phyloP scores from a whole-genome alignment of 148 eudicot species.

The Rhododendron kiyosumense region DNA sequence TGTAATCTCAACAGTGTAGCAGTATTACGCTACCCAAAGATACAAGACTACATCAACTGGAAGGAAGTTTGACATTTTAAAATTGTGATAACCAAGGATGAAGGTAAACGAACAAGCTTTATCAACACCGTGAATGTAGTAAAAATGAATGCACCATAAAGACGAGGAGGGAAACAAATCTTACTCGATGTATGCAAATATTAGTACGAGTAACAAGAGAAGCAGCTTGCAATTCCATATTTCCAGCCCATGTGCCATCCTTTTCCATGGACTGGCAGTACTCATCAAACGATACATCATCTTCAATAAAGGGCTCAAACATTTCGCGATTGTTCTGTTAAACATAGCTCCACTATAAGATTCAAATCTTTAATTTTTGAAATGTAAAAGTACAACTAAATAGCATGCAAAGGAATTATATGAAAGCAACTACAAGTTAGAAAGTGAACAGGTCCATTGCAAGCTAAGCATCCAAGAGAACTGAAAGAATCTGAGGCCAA shows the following conservation, averaged over 20 bases:
- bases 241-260: constrained; percentile 98
- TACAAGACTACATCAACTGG: neutral
- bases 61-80: neutral
- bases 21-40: neutral
- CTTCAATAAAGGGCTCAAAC: constrained; percentile 97
- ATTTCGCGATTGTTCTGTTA: constrained; percentile 63
- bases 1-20: neutral
- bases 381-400: neutral
- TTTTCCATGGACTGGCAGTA: constrained; percentile 80
- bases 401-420: neutral
- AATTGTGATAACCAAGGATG: neutral
- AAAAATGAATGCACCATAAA: neutral
- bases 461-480: neutral
- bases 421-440: neutral
- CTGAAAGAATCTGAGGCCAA: neutral
- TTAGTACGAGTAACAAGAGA: constrained; percentile 74
- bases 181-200: constrained; percentile 89
- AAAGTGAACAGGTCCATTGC: neutral
- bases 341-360: constrained; percentile 10
- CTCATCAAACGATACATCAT: constrained; percentile 83
- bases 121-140: neutral
- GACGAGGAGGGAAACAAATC: constrained; percentile 6
- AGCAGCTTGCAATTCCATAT: constrained; percentile 98
- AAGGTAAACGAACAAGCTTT: neutral
- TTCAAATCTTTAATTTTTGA: neutral